A percentile compares a stretch with the other conserved stretches of the same genome.
phyloP scores from a whole-genome alignment of 2,329 filamentous ascomycete genomes.

The Paraconiothyrium brasiliense region DNA sequence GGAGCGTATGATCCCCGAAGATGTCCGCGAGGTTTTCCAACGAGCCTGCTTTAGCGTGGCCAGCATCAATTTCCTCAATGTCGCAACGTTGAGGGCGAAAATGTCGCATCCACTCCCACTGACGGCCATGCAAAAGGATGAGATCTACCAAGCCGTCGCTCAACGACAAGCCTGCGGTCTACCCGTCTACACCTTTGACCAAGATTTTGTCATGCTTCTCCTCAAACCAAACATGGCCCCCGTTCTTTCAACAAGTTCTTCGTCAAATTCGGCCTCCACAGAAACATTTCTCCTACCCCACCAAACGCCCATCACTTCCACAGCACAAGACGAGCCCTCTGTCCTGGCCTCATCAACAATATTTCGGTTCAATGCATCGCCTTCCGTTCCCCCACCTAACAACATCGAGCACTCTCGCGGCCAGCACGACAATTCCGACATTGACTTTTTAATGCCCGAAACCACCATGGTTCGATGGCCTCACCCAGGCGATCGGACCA shows the following conservation, averaged over 20 bases:
- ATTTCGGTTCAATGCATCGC: neutral
- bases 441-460: conserved; percentile 31
- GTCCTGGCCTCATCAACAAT: neutral
- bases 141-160: conserved; percentile 31
- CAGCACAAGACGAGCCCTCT: conserved; percentile 11
- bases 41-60: conserved; percentile 38
- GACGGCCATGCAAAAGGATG: conserved; percentile 32
- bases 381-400: neutral
- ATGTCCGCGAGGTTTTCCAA: conserved; percentile 32
- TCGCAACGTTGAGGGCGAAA: conserved; percentile 23
- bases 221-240: conserved; percentile 26
- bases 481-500: conserved; percentile 21
- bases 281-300: conserved; percentile 14
- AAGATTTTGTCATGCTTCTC: conserved; percentile 37
- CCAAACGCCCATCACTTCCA: conserved; percentile 19
- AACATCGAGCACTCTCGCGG: neutral
- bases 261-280: neutral
- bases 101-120: conserved; percentile 20
- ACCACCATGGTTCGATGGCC: conserved; percentile 42
- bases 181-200: conserved; percentile 36
- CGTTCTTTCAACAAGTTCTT: neutral
- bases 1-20: conserved; percentile 34
- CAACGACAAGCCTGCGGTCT: conserved; percentile 31
- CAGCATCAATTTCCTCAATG: conserved; percentile 36
- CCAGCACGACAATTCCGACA: conserved; percentile 3